Evolutionary conservation across 1,284 basidiomycete species (phyloP).

Genomic region (Grifola frondosa): DNA sequence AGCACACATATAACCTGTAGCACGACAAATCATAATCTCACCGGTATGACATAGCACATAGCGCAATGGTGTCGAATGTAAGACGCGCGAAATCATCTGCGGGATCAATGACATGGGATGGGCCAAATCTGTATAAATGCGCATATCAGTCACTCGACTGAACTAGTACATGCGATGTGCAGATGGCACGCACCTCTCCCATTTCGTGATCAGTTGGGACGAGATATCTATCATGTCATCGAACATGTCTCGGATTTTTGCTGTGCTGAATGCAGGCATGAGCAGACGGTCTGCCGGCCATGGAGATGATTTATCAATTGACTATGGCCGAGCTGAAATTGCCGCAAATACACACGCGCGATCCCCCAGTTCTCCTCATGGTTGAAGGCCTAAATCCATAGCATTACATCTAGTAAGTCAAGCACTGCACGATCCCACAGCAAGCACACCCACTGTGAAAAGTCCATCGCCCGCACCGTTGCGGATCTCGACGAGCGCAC

Average conservation of each 20-base stretch:
- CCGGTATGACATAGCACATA: constrained; percentile 47
- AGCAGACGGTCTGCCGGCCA: constrained; percentile 44
- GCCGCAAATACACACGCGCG: constrained; percentile 36
- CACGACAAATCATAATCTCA: constrained; percentile 25
- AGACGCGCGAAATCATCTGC: constrained; percentile 49
- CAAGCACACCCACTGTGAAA: constrained; percentile 37
- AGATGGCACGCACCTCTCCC: constrained; percentile 38
- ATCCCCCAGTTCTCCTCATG: constrained; percentile 51
- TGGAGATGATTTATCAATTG: too few species aligned
- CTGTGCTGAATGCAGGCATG: constrained; percentile 51
- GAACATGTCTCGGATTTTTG: constrained; percentile 48
- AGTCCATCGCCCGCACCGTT: constrained; percentile 45
- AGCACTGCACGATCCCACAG: too few species aligned
- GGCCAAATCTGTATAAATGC: constrained; percentile 38
- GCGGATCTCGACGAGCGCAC: constrained; percentile 39
- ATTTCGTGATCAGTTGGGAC: constrained; percentile 48
- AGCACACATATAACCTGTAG: constrained; percentile 2
- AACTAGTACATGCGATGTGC: not conserved
- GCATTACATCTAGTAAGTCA: too few species aligned
- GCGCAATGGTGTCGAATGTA: constrained; percentile 47
- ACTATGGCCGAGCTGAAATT: not conserved
- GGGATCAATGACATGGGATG: constrained; percentile 41
- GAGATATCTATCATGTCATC: constrained; percentile 50
- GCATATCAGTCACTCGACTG: not conserved
- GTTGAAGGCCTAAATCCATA: constrained; percentile 31